Evolutionary conservation across 495 filamentous ascomycete genomes (phyloP).

Genomic region (Amniculicola lignicola): DNA sequence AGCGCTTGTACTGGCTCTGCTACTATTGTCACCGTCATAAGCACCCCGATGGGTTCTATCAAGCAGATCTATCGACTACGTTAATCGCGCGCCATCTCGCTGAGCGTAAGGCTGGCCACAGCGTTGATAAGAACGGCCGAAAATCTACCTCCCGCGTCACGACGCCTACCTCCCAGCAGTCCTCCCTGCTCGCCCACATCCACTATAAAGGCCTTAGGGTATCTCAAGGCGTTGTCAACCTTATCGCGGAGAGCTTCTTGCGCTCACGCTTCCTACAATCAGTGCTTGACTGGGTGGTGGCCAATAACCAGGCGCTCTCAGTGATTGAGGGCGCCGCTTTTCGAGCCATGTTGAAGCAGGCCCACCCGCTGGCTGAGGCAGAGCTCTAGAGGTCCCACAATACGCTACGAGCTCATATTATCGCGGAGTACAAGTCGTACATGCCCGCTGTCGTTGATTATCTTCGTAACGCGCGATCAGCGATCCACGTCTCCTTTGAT

Average conservation of each 20-base stretch:
- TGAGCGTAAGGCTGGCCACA: neutral
- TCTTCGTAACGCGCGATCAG: neutral
- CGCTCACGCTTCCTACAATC: neutral
- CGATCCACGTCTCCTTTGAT: slow-evolving; percentile 3
- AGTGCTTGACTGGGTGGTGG: neutral
- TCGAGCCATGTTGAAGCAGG: neutral
- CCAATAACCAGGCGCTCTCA: neutral
- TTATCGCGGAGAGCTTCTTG: neutral
- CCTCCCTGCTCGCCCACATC: neutral
- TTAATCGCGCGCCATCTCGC: neutral
- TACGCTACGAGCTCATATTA: neutral
- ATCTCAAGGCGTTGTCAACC: neutral
- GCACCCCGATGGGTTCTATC: neutral
- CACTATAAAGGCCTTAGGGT: neutral
- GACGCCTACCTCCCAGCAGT: neutral
- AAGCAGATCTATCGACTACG: neutral
- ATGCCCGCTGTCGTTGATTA: neutral
- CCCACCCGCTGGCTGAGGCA: neutral
- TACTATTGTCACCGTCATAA: neutral
- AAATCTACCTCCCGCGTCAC: neutral
- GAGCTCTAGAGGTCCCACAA: neutral
- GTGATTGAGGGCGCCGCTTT: neutral
- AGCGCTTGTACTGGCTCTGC: neutral
- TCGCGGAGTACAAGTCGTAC: slow-evolving; percentile 1
- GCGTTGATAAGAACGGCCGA: neutral